These are phyloP conservation scores for Sclerotinia minor DNA, from an alignment of 2,329 filamentous ascomycete genomes.

Conservation along the genomic window DNA sequence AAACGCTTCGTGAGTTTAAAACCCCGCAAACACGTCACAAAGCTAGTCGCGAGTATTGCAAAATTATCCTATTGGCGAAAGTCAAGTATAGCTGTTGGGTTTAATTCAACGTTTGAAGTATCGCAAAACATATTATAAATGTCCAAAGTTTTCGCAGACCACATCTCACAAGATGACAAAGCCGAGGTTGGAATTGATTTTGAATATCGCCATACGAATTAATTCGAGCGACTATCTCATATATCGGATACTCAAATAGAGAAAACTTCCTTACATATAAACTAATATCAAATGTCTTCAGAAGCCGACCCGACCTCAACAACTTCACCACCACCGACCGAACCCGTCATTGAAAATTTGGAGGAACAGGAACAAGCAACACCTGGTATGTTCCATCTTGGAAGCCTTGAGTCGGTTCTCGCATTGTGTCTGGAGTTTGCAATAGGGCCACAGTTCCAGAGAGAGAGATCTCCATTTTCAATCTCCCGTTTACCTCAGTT, in stretches of 20 bases:
- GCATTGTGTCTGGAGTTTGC: conserved; percentile 7
- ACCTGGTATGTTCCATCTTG: conserved; percentile 17
- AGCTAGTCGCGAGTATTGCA: neutral
- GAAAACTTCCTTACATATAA: neutral
- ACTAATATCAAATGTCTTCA: neutral
- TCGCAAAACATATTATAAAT: neutral
- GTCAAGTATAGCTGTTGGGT: neutral
- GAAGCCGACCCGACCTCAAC: neutral
- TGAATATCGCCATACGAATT: neutral
- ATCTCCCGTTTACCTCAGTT: neutral
- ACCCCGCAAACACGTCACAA: neutral
- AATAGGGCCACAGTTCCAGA: conserved; percentile 4
- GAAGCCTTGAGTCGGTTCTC: conserved; percentile 8
- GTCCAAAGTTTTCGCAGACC: neutral
- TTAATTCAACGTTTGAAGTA: neutral
- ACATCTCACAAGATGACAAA: conserved; percentile 4
- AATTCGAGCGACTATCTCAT: neutral
- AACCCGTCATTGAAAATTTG: neutral
- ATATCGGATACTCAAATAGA: neutral
- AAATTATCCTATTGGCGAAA: neutral
- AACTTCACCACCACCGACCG: neutral
- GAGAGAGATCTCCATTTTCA: neutral
- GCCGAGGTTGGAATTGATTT: neutral
- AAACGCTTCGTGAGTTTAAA: neutral
- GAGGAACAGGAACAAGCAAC: conserved; percentile 3